A percentile compares a stretch with the other conserved stretches of the same genome.
phyloP scores from a whole-genome alignment of 1,284 basidiomycete species.

The Microbotryum intermedium region DNA sequence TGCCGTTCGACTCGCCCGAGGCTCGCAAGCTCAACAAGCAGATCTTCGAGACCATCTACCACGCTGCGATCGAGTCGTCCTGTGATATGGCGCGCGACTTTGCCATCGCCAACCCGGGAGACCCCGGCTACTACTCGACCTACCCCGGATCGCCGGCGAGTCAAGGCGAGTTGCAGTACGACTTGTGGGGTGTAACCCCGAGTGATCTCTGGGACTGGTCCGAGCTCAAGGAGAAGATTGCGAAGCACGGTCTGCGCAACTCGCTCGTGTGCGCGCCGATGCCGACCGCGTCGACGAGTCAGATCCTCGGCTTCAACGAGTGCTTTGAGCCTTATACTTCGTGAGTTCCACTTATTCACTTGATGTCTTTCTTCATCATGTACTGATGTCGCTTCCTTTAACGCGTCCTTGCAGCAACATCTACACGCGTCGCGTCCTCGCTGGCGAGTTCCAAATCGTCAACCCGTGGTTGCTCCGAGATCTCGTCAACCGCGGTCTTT shows the following conservation, averaged over 20 bases:
- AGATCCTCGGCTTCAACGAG: slow-evolving; percentile 97
- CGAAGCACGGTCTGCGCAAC: slow-evolving; percentile 79
- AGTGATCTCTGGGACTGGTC: slow-evolving; percentile 95
- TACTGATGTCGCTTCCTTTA: background rate
- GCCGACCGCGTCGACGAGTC: slow-evolving; percentile 98
- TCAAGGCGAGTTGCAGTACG: slow-evolving; percentile 83
- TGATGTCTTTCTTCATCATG: background rate
- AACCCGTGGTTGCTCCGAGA: slow-evolving; percentile 97
- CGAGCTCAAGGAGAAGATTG: slow-evolving; percentile 77
- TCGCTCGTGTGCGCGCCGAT: slow-evolving; percentile 93
- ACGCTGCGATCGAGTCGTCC: slow-evolving; percentile 86
- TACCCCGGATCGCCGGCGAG: slow-evolving; percentile 86
- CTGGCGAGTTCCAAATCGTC: slow-evolving; percentile 98
- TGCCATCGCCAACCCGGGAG: slow-evolving; percentile 38
- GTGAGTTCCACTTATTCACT: slow-evolving; percentile 41
- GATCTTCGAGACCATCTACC: slow-evolving; percentile 99
- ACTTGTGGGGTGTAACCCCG: slow-evolving; percentile 90
- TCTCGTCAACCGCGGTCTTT: slow-evolving; percentile 87
- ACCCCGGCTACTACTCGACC: slow-evolving; percentile 79
- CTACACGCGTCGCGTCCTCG: slow-evolving; percentile 97
- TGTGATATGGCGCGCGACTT: slow-evolving; percentile 63
- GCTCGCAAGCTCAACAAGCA: slow-evolving; percentile 85
- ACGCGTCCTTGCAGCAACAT: slow-evolving; percentile 62
- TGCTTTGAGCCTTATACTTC: slow-evolving; percentile 96
- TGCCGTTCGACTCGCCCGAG: slow-evolving; percentile 87